Conservation (phyloP, 257 asterid species). For the Coffea canephora region DNA sequence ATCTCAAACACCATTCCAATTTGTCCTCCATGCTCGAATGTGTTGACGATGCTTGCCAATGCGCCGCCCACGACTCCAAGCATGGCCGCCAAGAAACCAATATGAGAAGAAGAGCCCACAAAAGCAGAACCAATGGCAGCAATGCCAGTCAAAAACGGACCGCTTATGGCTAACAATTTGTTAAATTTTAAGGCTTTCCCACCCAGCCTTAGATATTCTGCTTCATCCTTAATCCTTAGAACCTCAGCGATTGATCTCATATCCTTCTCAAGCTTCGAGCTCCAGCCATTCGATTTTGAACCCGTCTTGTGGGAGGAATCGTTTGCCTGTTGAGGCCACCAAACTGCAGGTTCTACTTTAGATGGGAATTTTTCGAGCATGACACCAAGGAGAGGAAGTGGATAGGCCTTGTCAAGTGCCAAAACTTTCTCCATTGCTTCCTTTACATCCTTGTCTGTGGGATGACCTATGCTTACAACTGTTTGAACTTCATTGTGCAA, state of each 20-base stretch:
- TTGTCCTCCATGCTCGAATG: conserved; percentile 71
- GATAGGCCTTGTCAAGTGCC: conserved; percentile 63
- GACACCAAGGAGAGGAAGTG: conserved; percentile 37
- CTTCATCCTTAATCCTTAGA: conserved; percentile 39
- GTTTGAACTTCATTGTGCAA: conserved; percentile 45
- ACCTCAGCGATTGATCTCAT: conserved; percentile 45
- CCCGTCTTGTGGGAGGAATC: neutral
- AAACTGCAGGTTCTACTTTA: conserved; percentile 45
- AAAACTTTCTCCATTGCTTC: conserved; percentile 52
- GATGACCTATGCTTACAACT: conserved; percentile 34
- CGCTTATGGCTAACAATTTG: conserved; percentile 40
- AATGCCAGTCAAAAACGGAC: conserved; percentile 58
- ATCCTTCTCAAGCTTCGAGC: conserved; percentile 46
- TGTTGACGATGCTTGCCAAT: conserved; percentile 59
- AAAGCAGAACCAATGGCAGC: conserved; percentile 57
- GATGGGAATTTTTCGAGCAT: conserved; percentile 42
- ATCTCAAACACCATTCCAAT: conserved; percentile 88
- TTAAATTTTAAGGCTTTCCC: conserved; percentile 51
- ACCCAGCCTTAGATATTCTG: conserved; percentile 51
- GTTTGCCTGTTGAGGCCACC: conserved; percentile 48
- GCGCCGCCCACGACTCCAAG: conserved; percentile 60
- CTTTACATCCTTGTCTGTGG: conserved; percentile 38
- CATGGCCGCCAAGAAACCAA: conserved; percentile 32
- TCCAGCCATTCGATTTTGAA: conserved; percentile 53
- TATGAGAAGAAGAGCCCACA: conserved; percentile 25